phyloP scores from a whole-genome alignment of 2,329 filamentous ascomycete genomes.

The Fusarium sp. region DNA sequence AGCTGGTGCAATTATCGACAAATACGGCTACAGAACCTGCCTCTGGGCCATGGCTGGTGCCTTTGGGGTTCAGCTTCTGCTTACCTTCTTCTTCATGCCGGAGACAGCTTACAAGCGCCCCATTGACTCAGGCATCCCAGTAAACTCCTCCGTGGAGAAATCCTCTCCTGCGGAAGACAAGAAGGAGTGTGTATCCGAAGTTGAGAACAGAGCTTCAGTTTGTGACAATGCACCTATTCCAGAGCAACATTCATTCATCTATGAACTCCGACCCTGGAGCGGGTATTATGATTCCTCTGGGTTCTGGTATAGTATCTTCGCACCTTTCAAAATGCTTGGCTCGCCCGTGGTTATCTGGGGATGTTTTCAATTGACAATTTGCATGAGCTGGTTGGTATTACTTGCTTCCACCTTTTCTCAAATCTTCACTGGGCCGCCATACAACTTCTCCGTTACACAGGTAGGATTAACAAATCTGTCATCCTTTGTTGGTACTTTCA shows the following conservation, averaged over 20 bases:
- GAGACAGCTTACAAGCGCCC: background rate
- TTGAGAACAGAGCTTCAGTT: background rate
- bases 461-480: background rate
- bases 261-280: background rate
- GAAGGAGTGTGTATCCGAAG: background rate
- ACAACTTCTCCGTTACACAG: background rate
- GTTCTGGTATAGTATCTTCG: background rate
- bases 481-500: background rate
- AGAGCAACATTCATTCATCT: background rate
- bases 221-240: fast-evolving
- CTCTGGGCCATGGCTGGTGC: slow-evolving; percentile 6
- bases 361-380: background rate
- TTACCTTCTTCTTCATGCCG: slow-evolving; percentile 2
- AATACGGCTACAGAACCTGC: background rate
- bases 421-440: background rate
- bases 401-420: background rate
- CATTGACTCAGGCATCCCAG: fast-evolving
- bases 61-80: background rate
- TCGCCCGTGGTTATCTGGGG: slow-evolving; percentile 6
- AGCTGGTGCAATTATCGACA: background rate
- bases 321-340: background rate
- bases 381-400: background rate
- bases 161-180: fast-evolving
- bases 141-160: fast-evolving
- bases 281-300: background rate